Conservation (phyloP, 2,329 filamentous ascomycete species). For the Elsinoe perseae region DNA sequence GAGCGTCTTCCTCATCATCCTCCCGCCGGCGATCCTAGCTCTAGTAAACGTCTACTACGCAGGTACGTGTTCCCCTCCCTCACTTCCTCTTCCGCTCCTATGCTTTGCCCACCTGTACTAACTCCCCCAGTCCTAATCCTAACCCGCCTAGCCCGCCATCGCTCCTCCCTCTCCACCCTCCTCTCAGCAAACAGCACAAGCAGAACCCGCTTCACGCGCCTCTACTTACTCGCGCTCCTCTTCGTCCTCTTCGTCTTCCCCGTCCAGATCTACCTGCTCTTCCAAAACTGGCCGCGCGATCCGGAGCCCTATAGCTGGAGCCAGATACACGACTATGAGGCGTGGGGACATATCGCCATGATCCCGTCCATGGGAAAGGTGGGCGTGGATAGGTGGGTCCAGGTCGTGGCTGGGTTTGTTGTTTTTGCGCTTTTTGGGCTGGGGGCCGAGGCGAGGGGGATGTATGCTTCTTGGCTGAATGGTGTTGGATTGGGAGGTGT, state of each 20-base stretch:
- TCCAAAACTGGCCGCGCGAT: slow-evolving; percentile 31
- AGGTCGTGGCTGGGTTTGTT: slow-evolving; percentile 46
- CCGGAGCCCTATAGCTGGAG: slow-evolving; percentile 41
- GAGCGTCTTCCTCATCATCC: slow-evolving; percentile 45
- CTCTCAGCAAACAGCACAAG: slow-evolving; percentile 47
- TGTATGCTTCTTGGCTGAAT: slow-evolving; percentile 37
- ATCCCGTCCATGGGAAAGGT: slow-evolving; percentile 39
- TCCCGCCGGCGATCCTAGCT: slow-evolving; percentile 51
- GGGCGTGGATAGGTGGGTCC: slow-evolving; percentile 51
- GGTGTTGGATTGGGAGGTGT: neutral
- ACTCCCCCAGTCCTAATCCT: slow-evolving; percentile 57
- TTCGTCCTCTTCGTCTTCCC: slow-evolving; percentile 48
- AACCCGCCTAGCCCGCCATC: slow-evolving; percentile 53
- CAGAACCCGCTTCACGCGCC: slow-evolving; percentile 54
- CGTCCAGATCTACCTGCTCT: slow-evolving; percentile 45
- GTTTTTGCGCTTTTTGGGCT: slow-evolving; percentile 59
- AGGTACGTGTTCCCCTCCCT: slow-evolving; percentile 43
- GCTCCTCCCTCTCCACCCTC: slow-evolving; percentile 50
- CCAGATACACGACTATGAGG: slow-evolving; percentile 40
- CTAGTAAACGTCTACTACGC: slow-evolving; percentile 50
- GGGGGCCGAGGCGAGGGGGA: slow-evolving; percentile 51
- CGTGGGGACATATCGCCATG: slow-evolving; percentile 44
- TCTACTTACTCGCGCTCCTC: slow-evolving; percentile 49
- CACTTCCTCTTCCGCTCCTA: slow-evolving; percentile 11
- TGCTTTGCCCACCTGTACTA: neutral